Evolutionary conservation across 139 green algal species (phyloP).

Genomic region (Picochlorum sp.): DNA sequence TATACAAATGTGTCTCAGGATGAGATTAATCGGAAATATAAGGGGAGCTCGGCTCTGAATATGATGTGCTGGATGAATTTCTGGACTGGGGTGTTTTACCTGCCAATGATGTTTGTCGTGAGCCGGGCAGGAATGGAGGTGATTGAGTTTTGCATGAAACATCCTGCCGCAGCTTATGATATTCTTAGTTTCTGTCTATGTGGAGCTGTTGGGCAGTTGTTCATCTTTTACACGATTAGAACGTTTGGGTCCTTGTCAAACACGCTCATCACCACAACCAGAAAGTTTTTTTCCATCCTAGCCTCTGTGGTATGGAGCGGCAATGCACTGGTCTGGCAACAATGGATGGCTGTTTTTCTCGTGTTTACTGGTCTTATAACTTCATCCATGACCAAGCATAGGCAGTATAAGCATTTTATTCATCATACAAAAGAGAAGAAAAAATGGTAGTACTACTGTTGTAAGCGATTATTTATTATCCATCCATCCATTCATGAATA

Average conservation of each 20-base stretch:
- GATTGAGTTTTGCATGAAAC: constrained; percentile 54
- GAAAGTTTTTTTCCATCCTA: constrained; percentile 99
- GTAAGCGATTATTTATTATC: too few species aligned
- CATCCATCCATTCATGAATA: too few species aligned
- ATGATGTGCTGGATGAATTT: constrained; percentile 99
- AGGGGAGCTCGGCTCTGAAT: constrained; percentile 41
- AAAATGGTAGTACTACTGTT: too few species aligned
- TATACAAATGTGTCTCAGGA: constrained; percentile 50
- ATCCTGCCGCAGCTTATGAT: constrained; percentile 57
- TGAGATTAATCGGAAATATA: constrained; percentile 63
- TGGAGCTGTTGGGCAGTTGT: constrained; percentile 88
- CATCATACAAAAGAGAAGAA: too few species aligned
- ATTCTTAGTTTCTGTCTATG: constrained; percentile 87
- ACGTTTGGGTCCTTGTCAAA: constrained; percentile 81
- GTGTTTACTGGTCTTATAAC: constrained; percentile 81
- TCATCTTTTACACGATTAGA: constrained; percentile 96
- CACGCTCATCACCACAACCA: constrained; percentile 90
- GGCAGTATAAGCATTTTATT: not conserved
- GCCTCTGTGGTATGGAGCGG: constrained; percentile 53
- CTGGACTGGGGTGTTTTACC: constrained; percentile 76
- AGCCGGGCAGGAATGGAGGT: constrained; percentile 33
- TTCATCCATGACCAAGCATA: constrained; percentile 53
- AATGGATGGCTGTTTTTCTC: constrained; percentile 82
- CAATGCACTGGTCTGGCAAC: constrained; percentile 63
- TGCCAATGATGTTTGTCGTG: constrained; percentile 68